Evolutionary conservation across 2,329 filamentous ascomycete species (phyloP).

Genomic region (Metarhizium sp.): DNA sequence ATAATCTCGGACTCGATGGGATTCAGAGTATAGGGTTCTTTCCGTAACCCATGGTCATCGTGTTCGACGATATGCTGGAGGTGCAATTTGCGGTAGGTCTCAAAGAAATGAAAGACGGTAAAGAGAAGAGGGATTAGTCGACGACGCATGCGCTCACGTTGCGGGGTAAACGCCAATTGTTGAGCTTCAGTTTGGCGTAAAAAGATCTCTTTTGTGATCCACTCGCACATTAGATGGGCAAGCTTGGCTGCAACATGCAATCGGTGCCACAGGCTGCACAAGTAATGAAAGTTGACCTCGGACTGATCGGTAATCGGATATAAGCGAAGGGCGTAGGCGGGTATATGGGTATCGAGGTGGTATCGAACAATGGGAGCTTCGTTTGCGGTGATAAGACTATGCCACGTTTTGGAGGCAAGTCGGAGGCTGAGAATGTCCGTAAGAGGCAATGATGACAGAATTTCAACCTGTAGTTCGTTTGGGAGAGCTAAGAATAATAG

Average conservation of each 20-base stretch:
- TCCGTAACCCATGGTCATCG: conserved; percentile 39
- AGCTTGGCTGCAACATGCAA: conserved; percentile 56
- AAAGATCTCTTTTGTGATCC: conserved; percentile 58
- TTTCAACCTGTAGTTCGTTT: conserved; percentile 53
- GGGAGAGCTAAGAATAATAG: conserved; percentile 50
- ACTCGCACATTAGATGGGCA: conserved; percentile 51
- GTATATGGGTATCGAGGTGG: conserved; percentile 50
- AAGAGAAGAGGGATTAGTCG: conserved; percentile 55
- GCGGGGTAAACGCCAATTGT: conserved; percentile 47
- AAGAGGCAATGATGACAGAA: conserved; percentile 50
- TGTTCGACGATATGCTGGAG: conserved; percentile 45
- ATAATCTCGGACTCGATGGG: conserved; percentile 54
- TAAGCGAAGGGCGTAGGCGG: conserved; percentile 48
- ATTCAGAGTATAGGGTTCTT: conserved; percentile 48
- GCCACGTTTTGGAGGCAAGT: conserved; percentile 48
- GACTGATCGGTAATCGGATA: conserved; percentile 43
- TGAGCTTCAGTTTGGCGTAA: conserved; percentile 46
- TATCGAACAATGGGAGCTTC: conserved; percentile 52
- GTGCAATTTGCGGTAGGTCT: conserved; percentile 52
- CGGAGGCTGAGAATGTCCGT: conserved; percentile 52
- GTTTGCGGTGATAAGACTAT: conserved; percentile 49
- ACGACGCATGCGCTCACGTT: conserved; percentile 54
- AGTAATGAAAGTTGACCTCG: conserved; percentile 46
- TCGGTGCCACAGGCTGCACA: conserved; percentile 57
- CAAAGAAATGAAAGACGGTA: conserved; percentile 59